Conservation (phyloP, 805 yeast species). For the Lipomyces orientalis region DNA sequence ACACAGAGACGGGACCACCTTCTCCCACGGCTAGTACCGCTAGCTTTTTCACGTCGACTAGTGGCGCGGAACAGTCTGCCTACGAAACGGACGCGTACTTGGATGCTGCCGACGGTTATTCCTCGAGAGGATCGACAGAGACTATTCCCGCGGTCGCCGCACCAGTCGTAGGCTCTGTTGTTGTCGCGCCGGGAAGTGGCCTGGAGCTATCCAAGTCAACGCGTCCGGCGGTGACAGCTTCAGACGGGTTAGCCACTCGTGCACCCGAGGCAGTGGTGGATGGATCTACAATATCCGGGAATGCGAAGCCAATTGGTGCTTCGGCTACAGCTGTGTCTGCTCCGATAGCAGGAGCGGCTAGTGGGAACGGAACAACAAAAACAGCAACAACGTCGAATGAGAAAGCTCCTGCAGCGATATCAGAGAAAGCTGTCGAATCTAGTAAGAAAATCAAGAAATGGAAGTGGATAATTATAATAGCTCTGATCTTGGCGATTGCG, state of each 20-base stretch:
- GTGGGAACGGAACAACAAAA: background rate
- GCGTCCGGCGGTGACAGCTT: background rate
- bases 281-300: slow-evolving; percentile 2
- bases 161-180: slow-evolving; percentile 8
- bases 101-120: slow-evolving; percentile 17
- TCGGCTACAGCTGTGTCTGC: slow-evolving; percentile 14
- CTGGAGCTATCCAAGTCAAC: background rate
- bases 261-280: background rate
- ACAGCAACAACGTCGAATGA: background rate
- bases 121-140: slow-evolving; percentile 15
- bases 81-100: slow-evolving; percentile 20
- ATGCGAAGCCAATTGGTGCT: background rate
- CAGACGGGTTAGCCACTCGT: background rate
- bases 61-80: slow-evolving; percentile 6
- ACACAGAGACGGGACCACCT: slow-evolving; percentile 1
- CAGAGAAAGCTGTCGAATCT: slow-evolving; percentile 2
- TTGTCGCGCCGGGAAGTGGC: background rate
- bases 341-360: slow-evolving; percentile 6
- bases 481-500: slow-evolving; percentile 27
- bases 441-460: slow-evolving; percentile 10
- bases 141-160: slow-evolving; percentile 26
- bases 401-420: slow-evolving; percentile 4
- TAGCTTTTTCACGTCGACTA: slow-evolving; percentile 26
- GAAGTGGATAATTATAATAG: slow-evolving; percentile 14
- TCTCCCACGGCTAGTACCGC: slow-evolving; percentile 34